phyloP scores from a whole-genome alignment of 2,329 filamentous ascomycete species.

The Botrytis medusae region DNA sequence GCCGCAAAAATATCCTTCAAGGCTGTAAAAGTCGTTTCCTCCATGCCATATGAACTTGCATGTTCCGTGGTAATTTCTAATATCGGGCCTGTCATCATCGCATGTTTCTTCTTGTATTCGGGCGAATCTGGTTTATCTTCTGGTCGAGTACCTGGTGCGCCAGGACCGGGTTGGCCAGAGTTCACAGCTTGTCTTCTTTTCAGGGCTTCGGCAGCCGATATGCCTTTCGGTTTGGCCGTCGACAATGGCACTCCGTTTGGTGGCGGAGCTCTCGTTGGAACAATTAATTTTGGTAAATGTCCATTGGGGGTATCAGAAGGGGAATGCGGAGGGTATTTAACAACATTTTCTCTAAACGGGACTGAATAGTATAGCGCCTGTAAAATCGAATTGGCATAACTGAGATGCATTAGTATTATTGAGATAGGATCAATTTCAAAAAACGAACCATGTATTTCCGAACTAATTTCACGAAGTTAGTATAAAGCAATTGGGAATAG shows the following conservation, averaged over 20 bases:
- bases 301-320: constrained; percentile 69
- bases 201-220: constrained; percentile 55
- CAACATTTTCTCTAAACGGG: constrained; percentile 88
- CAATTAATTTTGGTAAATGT: constrained; percentile 54
- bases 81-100: constrained; percentile 82
- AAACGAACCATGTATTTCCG: constrained; percentile 86
- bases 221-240: constrained; percentile 52
- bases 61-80: constrained; percentile 83
- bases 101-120: constrained; percentile 97
- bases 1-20: constrained; percentile 96
- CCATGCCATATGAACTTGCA: constrained; percentile 80
- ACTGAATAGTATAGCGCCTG: constrained; percentile 96
- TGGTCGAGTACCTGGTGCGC: constrained; percentile 55
- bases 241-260: constrained; percentile 49
- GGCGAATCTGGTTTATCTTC: constrained; percentile 94
- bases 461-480: constrained; percentile 59
- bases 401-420: constrained; percentile 45
- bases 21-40: constrained; percentile 90
- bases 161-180: constrained; percentile 54
- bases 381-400: constrained; percentile 97
- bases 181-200: constrained; percentile 57
- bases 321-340: constrained; percentile 79
- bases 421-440: background rate
- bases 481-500: constrained; percentile 14
- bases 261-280: constrained; percentile 54